phyloP scores from a whole-genome alignment of 768 basidiomycete species.

The Aureoboletus auriporus region DNA sequence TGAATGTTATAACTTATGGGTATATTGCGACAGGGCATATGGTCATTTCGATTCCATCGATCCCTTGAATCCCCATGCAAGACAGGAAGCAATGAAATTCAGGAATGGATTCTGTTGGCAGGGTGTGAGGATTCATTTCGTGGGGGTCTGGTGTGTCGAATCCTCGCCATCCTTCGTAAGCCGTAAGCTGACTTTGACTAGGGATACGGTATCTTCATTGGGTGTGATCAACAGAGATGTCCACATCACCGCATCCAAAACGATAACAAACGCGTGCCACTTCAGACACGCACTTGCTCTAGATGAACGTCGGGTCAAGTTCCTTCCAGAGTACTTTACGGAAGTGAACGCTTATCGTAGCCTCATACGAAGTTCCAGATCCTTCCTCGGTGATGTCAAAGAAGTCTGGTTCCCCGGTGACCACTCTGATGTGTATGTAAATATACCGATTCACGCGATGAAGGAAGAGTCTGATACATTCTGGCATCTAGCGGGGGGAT shows the following conservation, averaged over 20 bases:
- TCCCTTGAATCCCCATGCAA: constrained; percentile 13
- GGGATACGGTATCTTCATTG: constrained; percentile 12
- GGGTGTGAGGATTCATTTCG: constrained; percentile 28
- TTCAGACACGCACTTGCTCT: constrained; percentile 14
- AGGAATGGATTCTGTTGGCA: constrained; percentile 26
- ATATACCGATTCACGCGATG: neutral
- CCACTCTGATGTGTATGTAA: constrained; percentile 9
- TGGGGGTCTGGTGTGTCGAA: constrained; percentile 30
- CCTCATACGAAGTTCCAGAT: neutral
- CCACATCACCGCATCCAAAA: constrained; percentile 1
- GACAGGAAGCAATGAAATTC: constrained; percentile 15
- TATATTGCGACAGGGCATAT: neutral
- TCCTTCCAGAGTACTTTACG: constrained; percentile 11
- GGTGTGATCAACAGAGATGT: constrained; percentile 5
- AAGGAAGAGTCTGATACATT: neutral
- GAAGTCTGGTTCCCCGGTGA: constrained; percentile 12
- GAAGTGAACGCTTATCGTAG: constrained; percentile 3
- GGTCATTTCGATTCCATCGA: constrained; percentile 18
- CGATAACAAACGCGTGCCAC: constrained; percentile 8
- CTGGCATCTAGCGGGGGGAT: constrained; percentile 1
- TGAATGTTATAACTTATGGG: neutral
- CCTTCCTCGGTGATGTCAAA: constrained; percentile 1
- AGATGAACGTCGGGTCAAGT: constrained; percentile 13
- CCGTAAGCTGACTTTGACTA: neutral
- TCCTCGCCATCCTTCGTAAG: neutral